phyloP scores from a whole-genome alignment of 805 yeast species.

The Wickerhamomyces ciferrii region DNA sequence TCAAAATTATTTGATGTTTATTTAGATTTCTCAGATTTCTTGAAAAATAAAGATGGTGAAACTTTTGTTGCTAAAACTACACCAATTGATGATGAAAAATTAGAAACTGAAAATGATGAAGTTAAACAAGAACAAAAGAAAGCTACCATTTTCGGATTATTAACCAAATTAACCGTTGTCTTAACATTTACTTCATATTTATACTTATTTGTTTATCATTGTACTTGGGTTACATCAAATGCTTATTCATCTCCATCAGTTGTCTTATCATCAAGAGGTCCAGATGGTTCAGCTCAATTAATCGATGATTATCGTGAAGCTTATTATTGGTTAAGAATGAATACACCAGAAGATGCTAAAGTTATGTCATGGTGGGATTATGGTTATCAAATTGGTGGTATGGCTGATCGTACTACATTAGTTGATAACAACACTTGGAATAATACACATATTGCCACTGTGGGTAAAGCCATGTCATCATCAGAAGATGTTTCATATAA shows the following conservation, averaged over 20 bases:
- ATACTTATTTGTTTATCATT: slow-evolving; percentile 80
- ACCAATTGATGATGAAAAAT: slow-evolving; percentile 2
- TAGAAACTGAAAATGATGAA: slow-evolving; percentile 8
- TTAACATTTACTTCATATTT: slow-evolving; percentile 70
- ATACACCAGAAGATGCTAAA: slow-evolving; percentile 92
- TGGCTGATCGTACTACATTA: slow-evolving; percentile 98
- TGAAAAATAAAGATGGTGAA: slow-evolving; percentile 5
- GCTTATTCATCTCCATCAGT: slow-evolving; percentile 98
- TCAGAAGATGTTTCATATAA: slow-evolving; percentile 85
- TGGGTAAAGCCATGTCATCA: slow-evolving; percentile 96
- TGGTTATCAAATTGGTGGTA: slow-evolving; percentile 99
- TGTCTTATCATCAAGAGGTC: slow-evolving; percentile 74
- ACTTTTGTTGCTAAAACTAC: background rate
- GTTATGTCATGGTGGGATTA: slow-evolving; percentile 99
- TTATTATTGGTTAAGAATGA: slow-evolving; percentile 97
- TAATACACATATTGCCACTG: slow-evolving; percentile 98
- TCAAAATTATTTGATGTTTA: slow-evolving; percentile 82
- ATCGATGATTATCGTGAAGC: slow-evolving; percentile 99
- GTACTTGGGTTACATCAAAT: slow-evolving; percentile 94
- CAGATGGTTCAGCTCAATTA: slow-evolving; percentile 79
- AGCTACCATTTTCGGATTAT: slow-evolving; percentile 18
- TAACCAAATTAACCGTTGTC: slow-evolving; percentile 60
- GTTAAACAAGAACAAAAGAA: slow-evolving; percentile 15
- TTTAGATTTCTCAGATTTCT: slow-evolving; percentile 48
- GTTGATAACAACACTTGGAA: slow-evolving; percentile 99